Evolutionary conservation across 139 green algal genomes (phyloP), one percentile per base, ranked within the genome.

Genomic region (Micractinium sp.): DNA sequence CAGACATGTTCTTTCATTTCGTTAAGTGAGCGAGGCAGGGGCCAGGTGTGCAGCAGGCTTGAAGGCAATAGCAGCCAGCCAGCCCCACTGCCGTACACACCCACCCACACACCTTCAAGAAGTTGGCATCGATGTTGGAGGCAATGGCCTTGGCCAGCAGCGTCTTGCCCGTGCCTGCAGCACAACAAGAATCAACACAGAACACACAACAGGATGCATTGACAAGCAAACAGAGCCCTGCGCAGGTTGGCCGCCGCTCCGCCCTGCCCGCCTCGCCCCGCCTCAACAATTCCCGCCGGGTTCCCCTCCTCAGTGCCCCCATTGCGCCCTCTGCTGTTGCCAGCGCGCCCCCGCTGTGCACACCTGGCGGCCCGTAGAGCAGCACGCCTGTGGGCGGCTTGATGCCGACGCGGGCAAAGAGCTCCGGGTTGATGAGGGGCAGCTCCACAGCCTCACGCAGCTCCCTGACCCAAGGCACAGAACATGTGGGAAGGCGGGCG

Each of bases 381-480:
- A 98, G 92, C 89, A 98, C 96, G 31, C 95, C 97, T 92, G 99
- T 99, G 41, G 98, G 98, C 38, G 98, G 98, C 82, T 98, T 99
- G 95, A 99, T 99, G 89, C 98, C 98, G 39, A 99, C 98, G 1
- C 98, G 92, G 61, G 97, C 83, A 93, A 99, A 99, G 23, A 99
- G 95, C 94, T 99, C 98, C 23, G 98, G 98, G 94, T 99, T 99
- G 93, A 99, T 96, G n/a, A 99, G 94, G 41, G 98, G 98, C 93
- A 99, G 95, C 96, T 99, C 98, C 35, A 99, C 98, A 81, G 93
- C 95, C 92, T 99, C 98, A 2, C 98, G 94, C 82, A 99, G 93
- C 94, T 98, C 98, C 13, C 97, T 91, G 88, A 9, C n/a, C 19
- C 78, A 85, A 2, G 14, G 35, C 18, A 36, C 35, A 47, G 35